A percentile compares a stretch with the other conserved stretches of the same genome.
These are phyloP conservation scores for Cudoniella acicularis DNA, from an alignment of 495 filamentous ascomycete species.

Conservation along the genomic window DNA sequence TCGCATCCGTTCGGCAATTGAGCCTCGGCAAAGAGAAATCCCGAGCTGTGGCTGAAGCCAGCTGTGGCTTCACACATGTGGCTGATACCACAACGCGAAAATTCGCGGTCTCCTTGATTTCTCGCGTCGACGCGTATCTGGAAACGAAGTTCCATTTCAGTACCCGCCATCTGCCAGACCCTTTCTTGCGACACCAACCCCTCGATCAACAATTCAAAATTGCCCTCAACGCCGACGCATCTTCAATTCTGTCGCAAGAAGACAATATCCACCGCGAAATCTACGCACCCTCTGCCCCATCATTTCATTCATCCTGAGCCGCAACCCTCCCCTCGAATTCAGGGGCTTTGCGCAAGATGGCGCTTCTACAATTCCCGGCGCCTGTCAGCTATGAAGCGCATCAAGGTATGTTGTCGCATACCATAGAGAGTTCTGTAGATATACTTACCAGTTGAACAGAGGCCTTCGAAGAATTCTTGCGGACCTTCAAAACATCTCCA, in stretches of 20 bases:
- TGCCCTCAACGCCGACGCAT: background rate
- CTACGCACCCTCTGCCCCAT: no score
- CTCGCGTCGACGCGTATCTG: constrained; percentile 2
- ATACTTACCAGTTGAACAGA: constrained; percentile 38
- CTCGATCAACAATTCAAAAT: constrained; percentile 7
- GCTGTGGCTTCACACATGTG: no score
- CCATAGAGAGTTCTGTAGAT: constrained; percentile 15
- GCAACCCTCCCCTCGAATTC: background rate
- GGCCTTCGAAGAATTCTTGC: constrained; percentile 84
- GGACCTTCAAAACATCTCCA: constrained; percentile 80
- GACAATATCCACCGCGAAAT: background rate
- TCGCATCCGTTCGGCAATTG: background rate
- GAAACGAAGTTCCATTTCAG: background rate
- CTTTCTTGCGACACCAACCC: constrained; percentile 16
- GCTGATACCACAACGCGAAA: constrained; percentile 1
- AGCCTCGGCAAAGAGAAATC: constrained; percentile 6
- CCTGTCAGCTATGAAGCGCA: constrained; percentile 86
- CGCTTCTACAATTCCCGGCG: constrained; percentile 68
- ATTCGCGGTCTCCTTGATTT: background rate
- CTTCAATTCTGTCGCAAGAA: background rate
- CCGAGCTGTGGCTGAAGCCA: background rate
- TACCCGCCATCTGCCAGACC: background rate
- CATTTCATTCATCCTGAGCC: no score
- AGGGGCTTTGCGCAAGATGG: constrained; percentile 50
- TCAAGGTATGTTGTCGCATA: constrained; percentile 51